Percentiles rank a stretch among this genome's conserved stretches.
Evolutionary conservation across 768 basidiomycete species (phyloP).

Genomic region (Dioszegia hungarica): DNA sequence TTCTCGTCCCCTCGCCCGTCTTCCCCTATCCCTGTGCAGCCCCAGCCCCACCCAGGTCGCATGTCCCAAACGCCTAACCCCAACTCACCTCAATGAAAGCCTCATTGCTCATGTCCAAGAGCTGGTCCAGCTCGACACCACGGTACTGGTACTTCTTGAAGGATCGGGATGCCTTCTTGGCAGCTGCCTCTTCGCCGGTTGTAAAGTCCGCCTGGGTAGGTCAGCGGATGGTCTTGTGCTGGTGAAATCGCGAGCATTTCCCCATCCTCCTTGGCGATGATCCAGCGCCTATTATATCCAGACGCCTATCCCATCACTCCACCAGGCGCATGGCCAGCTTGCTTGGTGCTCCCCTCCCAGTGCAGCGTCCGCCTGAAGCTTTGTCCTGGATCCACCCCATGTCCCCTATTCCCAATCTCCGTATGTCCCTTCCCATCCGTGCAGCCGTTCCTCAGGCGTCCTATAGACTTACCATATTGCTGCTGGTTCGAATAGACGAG

Average conservation of each 20-base stretch:
- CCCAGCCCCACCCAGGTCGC: too few species aligned
- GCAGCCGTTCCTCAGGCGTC: neutral
- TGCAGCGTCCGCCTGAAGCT: too few species aligned
- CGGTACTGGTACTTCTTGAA: constrained; percentile 99
- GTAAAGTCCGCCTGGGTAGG: constrained; percentile 56
- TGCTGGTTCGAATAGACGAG: neutral
- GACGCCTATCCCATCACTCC: too few species aligned
- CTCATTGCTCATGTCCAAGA: constrained; percentile 92
- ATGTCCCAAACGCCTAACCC: neutral
- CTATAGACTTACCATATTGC: constrained; percentile 16
- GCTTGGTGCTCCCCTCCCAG: too few species aligned
- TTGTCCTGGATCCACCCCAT: too few species aligned
- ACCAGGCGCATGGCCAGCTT: neutral
- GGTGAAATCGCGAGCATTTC: neutral
- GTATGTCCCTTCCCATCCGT: neutral
- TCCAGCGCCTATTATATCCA: too few species aligned
- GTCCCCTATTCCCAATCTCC: neutral
- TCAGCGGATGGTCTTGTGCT: neutral
- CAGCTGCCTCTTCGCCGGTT: constrained; percentile 88
- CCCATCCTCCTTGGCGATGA: too few species aligned
- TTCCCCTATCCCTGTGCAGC: too few species aligned
- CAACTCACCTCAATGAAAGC: constrained; percentile 62
- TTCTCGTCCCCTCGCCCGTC: too few species aligned
- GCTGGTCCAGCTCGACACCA: constrained; percentile 95
- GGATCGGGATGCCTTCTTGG: constrained; percentile 96